Evolutionary conservation across 495 filamentous ascomycete genomes (phyloP), one percentile per base, ranked within the genome.

Genomic region (Trichoderma asperelloides): DNA sequence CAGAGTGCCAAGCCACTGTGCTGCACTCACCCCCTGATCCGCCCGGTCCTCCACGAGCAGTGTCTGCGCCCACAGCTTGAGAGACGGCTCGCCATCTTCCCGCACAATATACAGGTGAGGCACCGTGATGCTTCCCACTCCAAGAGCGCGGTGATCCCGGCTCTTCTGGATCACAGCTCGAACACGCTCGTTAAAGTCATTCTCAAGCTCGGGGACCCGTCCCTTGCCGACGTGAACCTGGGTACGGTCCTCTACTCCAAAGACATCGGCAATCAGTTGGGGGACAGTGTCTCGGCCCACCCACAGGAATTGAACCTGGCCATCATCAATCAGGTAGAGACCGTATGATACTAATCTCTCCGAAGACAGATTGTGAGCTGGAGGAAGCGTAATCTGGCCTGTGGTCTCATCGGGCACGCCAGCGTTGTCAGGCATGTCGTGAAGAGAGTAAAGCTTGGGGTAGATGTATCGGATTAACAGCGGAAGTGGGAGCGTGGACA

Each of bases 251-350:
- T 84, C 79, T 43, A 92, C 80, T 11, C 92, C 94, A 75, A 98
- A 98, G 18, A 98, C 96, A 72, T 98, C 95, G 57, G 81, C 73
- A 27, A 97, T 81, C 0, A 98, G 84, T 76, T 96, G 91, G 2
- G 93, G 92, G 8, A 98, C 92, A 0, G 94, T 90, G 69, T 98
- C 93, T 37, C 92, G 86, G 18, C 95, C 95, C 30, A 98, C 86
- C 96, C 96, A 98, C 65, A 98, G 81, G 84, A 98, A 98, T 74
- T 98, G 96, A 18, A 91, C 96, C 75, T 97, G 93, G 18, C 92
- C 93, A 73, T 98, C 95, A 73, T 98, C 96, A 72, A 98, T 96
- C 65, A 98, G 86, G 75, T 98, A 98, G 1, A 98, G 84, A n/a
- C 95, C 95, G 74, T 93, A 97, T 0, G 91, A 85, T n/a, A 92